Percentiles rank a stretch among this genome's conserved stretches.
These are phyloP conservation scores for Suhomyces kilbournensis DNA, from an alignment of 805 yeast species.

Conservation along the genomic window DNA sequence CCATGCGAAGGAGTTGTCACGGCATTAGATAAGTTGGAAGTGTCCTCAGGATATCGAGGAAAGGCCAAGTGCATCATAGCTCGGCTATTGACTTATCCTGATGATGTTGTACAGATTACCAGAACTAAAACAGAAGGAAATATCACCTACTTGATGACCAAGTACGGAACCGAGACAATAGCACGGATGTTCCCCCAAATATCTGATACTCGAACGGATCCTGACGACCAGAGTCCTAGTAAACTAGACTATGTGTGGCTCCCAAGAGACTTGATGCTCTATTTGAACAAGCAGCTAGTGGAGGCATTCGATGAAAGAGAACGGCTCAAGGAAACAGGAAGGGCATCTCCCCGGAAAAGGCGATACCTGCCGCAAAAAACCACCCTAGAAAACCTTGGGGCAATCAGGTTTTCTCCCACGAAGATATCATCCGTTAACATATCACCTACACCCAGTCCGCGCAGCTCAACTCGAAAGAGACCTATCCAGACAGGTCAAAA, in stretches of 20 bases:
- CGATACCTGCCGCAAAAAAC: conserved; percentile 18
- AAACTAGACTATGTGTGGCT: conserved; percentile 14
- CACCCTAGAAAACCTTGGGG: conserved; percentile 21
- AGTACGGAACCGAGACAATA: conserved; percentile 11
- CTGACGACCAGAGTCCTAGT: conserved; percentile 3
- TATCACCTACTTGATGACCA: conserved; percentile 17
- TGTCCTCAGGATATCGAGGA: neutral
- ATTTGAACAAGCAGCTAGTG: conserved; percentile 14
- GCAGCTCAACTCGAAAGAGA: neutral
- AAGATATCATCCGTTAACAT: neutral
- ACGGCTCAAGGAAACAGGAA: conserved; percentile 1
- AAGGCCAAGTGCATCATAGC: conserved; percentile 11
- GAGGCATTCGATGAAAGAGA: conserved; percentile 7
- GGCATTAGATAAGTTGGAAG: neutral
- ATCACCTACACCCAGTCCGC: neutral
- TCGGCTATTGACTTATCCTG: conserved; percentile 8
- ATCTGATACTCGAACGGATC: conserved; percentile 1
- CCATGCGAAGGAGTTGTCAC: neutral
- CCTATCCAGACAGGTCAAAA: neutral
- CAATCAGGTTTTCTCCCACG: conserved; percentile 8
- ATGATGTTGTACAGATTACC: conserved; percentile 5
- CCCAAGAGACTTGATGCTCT: conserved; percentile 18
- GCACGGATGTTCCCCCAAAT: conserved; percentile 12
- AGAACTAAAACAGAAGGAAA: conserved; percentile 14
- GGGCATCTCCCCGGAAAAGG: conserved; percentile 13